These are phyloP conservation scores for Raphanus raphanistrum DNA, from an alignment of 345 rosid genomes.

Conservation along the genomic window DNA sequence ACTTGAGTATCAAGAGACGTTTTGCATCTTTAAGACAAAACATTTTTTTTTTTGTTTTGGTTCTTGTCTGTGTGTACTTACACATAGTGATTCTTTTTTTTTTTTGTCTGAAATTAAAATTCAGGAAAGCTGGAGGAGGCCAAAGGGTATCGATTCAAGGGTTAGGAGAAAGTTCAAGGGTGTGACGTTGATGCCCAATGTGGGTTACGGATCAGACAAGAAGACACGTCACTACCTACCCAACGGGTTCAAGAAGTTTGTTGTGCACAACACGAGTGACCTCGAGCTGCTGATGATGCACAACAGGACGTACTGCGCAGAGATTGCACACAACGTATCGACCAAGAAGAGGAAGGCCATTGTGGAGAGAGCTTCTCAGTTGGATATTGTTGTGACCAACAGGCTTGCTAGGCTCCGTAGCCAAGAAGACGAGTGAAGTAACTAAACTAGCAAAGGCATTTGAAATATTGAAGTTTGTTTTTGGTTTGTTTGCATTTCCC, in stretches of 20 bases:
- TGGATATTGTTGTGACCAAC: conserved; percentile 73
- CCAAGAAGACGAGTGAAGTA: conserved; percentile 73
- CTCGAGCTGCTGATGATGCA: conserved; percentile 93
- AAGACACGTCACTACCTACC: conserved; percentile 82
- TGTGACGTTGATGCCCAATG: conserved; percentile 74
- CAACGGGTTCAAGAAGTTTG: conserved; percentile 82
- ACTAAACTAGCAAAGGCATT: neutral
- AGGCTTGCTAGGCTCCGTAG: conserved; percentile 72
- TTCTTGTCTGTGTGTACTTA: neutral
- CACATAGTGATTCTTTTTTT: neutral
- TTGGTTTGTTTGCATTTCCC: conserved; percentile 2
- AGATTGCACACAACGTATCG: conserved; percentile 81
- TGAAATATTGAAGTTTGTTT: conserved; percentile 6
- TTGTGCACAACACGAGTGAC: conserved; percentile 70
- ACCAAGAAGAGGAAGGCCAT: conserved; percentile 79
- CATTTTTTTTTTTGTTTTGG: neutral
- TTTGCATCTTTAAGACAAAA: conserved; percentile 6
- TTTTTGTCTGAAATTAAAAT: neutral
- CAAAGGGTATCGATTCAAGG: conserved; percentile 85
- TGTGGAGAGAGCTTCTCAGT: conserved; percentile 82
- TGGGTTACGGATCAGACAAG: conserved; percentile 81
- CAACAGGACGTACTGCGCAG: conserved; percentile 88
- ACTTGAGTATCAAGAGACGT: no score
- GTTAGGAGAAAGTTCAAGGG: conserved; percentile 87
- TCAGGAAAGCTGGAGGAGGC: conserved; percentile 80